Evolutionary conservation across 176 grass and related monocot genomes (phyloP), one percentile per base, ranked within the genome.

Genomic region (Oryza punctata): DNA sequence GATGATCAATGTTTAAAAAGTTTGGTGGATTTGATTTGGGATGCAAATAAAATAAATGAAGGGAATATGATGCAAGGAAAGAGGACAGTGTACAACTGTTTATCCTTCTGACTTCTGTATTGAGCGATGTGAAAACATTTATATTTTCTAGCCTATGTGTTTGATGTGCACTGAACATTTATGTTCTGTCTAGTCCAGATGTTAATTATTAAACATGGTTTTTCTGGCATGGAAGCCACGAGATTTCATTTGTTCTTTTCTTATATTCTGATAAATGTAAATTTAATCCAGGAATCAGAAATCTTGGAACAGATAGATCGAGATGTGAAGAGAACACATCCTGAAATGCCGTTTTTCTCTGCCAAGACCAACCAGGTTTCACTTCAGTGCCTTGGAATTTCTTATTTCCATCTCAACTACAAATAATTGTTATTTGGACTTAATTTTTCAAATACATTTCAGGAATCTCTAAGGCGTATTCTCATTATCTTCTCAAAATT

Each of bases 401-500:
- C 41, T 73, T 37, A 54, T 23, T 81, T 60, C 32, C 61, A 38
- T 70, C 12, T 65, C n/a, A 57, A 80, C 1, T 77, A 64, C 41
- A 73, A 82, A 43, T 52, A 70, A 43, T 16, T 72, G 18, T 64
- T 26, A 7, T 87, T 54, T 88, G 30, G 82, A 60, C 79, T 73
- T 45, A 72, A 35, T 57, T 43, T 88, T 90, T 79, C 30, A 10
- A 85, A 77, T 32, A 66, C 64, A 28, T 89, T 67, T 75, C 87
- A 98, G 96, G 93, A 91, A 77, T 88, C 91, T 78, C 80, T 98
- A 86, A 95, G 87, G 88, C 81, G 89, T 63, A 95, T 98, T 86
- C 89, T 98, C 54, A 90, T 95, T 69, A 88, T 98, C 54, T 98
- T 90, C 85, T 92, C 96, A 81, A 95, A 95, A 94, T 82, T 98